Percentiles rank a stretch among this genome's conserved stretches.
Conservation (phyloP, 2,329 filamentous ascomycete genomes). For the Xylariaceae sp. region DNA sequence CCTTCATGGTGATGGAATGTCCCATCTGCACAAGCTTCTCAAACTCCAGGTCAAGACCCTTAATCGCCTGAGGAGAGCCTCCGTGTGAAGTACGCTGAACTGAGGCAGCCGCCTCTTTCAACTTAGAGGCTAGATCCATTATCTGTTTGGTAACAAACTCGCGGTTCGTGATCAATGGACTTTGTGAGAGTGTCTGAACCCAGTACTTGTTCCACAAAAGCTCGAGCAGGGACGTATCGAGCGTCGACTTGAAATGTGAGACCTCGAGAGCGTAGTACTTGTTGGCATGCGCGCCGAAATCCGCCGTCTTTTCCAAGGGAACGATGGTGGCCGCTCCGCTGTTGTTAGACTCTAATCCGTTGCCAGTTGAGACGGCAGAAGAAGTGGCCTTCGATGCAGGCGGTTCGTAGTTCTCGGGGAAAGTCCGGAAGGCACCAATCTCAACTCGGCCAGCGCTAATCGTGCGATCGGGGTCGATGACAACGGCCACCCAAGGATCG, state of each 20-base stretch:
- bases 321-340: conserved; percentile 50
- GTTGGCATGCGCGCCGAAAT: conserved; percentile 88
- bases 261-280: conserved; percentile 90
- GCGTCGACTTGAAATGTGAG: conserved; percentile 87
- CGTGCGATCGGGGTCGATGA: conserved; percentile 93
- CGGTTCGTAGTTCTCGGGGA: conserved; percentile 64
- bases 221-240: conserved; percentile 82
- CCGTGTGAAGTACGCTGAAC: conserved; percentile 34
- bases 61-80: conserved; percentile 9
- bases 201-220: conserved; percentile 98
- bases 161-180: conserved; percentile 82
- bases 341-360: conserved; percentile 37
- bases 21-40: conserved; percentile 30
- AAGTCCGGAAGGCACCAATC: conserved; percentile 94
- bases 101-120: conserved; percentile 54
- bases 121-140: conserved; percentile 77
- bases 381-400: conserved; percentile 26
- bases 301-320: conserved; percentile 86
- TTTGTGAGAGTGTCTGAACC: conserved; percentile 92
- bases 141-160: conserved; percentile 94
- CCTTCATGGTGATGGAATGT: conserved; percentile 32
- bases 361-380: conserved; percentile 7
- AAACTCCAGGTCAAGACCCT: conserved; percentile 25
- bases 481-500: conserved; percentile 91
- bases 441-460: conserved; percentile 94